These are phyloP conservation scores for Claviceps fusiformis DNA, from an alignment of 2,329 filamentous ascomycete species.

Conservation along the genomic window DNA sequence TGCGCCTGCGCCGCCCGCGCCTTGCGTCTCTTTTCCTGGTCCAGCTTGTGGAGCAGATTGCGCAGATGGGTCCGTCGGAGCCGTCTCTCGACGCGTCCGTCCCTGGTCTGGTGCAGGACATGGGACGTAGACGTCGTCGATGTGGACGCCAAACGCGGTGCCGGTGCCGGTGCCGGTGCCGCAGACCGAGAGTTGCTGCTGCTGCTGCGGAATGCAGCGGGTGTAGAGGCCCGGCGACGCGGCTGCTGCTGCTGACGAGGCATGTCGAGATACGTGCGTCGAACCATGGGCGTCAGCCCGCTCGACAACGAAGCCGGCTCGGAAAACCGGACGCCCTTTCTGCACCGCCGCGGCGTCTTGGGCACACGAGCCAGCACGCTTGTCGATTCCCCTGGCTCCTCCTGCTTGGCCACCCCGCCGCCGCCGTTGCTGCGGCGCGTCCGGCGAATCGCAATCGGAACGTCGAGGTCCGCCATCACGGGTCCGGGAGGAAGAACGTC, in stretches of 20 bases:
- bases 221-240: constrained; percentile 30
- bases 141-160: neutral
- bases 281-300: constrained; percentile 46
- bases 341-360: constrained; percentile 20
- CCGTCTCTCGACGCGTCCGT: constrained; percentile 43
- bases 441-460: constrained; percentile 43
- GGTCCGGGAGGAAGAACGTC: too few species aligned
- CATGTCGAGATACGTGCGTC: constrained; percentile 32
- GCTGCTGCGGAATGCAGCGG: constrained; percentile 11
- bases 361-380: constrained; percentile 5
- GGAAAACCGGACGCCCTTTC: constrained; percentile 44
- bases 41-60: constrained; percentile 42
- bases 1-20: constrained; percentile 29
- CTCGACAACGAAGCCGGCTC: constrained; percentile 39
- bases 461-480: constrained; percentile 26
- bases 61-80: constrained; percentile 44
- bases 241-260: constrained; percentile 13
- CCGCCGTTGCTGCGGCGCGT: constrained; percentile 23
- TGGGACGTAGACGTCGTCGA: constrained; percentile 11
- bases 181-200: neutral
- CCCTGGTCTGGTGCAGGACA: constrained; percentile 38
- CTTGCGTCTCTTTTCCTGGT: constrained; percentile 30
- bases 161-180: constrained; percentile 6
- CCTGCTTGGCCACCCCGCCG: constrained; percentile 4
- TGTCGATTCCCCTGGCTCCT: constrained; percentile 2